Evolutionary conservation across 495 filamentous ascomycete species (phyloP).

Genomic region (Aspergillus avenaceus): DNA sequence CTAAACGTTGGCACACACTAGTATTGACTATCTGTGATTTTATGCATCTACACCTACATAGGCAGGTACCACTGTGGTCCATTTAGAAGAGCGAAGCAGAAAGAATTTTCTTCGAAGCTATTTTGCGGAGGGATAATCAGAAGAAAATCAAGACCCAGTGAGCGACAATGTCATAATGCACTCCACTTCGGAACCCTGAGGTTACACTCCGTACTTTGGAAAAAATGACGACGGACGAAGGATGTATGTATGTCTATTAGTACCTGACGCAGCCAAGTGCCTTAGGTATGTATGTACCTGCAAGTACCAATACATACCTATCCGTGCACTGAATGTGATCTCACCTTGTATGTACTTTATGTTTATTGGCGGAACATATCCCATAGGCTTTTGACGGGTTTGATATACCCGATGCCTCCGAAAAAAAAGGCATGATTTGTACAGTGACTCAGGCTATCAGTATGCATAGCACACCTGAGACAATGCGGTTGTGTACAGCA

Average conservation of each 20-base stretch:
- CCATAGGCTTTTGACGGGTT: neutral
- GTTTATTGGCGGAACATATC: neutral
- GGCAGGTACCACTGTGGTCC: neutral
- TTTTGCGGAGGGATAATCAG: neutral
- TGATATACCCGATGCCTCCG: neutral
- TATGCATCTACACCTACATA: conserved; percentile 3
- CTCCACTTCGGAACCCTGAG: neutral
- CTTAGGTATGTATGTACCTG: too few relatives aligned
- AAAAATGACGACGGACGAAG: neutral
- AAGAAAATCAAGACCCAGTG: neutral
- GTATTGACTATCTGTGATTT: conserved; percentile 4
- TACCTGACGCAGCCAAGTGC: too few relatives aligned
- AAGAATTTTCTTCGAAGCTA: neutral
- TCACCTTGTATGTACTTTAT: neutral
- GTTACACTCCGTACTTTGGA: neutral
- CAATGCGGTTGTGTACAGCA: neutral
- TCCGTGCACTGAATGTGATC: neutral
- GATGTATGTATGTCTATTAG: too few relatives aligned
- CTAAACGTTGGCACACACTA: neutral
- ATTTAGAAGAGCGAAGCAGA: neutral
- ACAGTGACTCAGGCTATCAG: neutral
- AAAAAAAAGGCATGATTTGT: neutral
- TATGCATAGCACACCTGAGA: neutral
- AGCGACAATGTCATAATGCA: neutral
- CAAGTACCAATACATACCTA: neutral